A percentile compares a stretch with the other conserved stretches of the same genome.
Conservation (phyloP, 331 rosid genomes). For the Ulmus americana region DNA sequence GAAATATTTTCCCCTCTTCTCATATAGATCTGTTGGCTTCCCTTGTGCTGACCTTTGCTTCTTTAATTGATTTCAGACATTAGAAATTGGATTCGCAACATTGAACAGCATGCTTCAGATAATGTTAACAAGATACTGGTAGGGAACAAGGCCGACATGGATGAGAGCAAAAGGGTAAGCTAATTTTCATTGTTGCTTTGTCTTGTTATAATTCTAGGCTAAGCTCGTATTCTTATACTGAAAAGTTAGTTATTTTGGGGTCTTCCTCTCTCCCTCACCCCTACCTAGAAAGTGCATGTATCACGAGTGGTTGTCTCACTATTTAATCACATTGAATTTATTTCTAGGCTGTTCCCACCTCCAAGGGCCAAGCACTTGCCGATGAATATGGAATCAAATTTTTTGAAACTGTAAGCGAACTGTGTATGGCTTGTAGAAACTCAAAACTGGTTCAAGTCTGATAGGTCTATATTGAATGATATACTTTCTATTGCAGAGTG, state of each 20-base stretch:
- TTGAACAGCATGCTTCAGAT: constrained; percentile 95
- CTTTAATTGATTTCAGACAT: constrained; percentile 55
- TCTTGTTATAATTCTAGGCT: background rate
- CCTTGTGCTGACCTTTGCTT: constrained; percentile 11
- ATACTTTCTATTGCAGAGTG: constrained; percentile 54
- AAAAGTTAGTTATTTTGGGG: no score
- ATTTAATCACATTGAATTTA: constrained; percentile 1
- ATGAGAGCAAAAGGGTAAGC: constrained; percentile 87
- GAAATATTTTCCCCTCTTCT: background rate
- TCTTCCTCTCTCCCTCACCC: background rate
- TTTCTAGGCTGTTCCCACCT: constrained; percentile 74
- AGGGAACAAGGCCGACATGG: constrained; percentile 98
- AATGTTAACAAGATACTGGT: constrained; percentile 87
- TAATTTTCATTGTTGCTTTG: constrained; percentile 13
- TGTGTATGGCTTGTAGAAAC: constrained; percentile 14
- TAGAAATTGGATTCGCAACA: constrained; percentile 91
- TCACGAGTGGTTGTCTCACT: background rate
- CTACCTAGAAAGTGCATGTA: background rate
- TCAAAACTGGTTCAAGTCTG: constrained; percentile 14
- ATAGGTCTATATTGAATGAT: constrained; percentile 13
- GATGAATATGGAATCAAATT: constrained; percentile 90
- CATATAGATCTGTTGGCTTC: background rate
- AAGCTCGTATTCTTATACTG: background rate
- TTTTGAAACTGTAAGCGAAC: constrained; percentile 82
- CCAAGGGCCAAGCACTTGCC: constrained; percentile 96